phyloP scores from a whole-genome alignment of 306 rosid species.

The Urtica urens region DNA sequence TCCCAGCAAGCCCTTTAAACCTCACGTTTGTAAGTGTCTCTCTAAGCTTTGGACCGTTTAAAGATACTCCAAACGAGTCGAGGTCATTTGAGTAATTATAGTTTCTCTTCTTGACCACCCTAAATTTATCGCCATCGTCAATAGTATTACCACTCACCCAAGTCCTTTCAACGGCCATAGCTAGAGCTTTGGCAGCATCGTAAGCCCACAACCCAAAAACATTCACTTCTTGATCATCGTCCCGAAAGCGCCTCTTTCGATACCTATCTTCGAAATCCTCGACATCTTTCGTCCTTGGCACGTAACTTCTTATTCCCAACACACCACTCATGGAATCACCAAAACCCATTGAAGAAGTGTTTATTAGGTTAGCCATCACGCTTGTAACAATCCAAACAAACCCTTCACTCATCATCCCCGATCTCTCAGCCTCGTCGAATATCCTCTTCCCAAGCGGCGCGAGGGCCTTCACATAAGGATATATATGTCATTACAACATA shows the following conservation, averaged over 20 bases:
- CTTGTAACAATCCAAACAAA: conserved; percentile 39
- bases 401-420: conserved; percentile 30
- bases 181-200: conserved; percentile 27
- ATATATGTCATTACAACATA: too few species aligned
- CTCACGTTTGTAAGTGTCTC: conserved; percentile 16
- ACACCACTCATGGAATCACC: conserved; percentile 33
- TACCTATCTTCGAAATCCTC: conserved; percentile 17
- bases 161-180: conserved; percentile 18
- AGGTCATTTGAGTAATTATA: conserved; percentile 22
- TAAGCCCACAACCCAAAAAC: conserved; percentile 24
- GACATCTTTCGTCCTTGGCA: conserved; percentile 19
- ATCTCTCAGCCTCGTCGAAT: conserved; percentile 19
- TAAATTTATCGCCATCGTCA: not conserved
- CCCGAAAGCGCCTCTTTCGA: conserved; percentile 23
- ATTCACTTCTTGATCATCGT: conserved; percentile 15
- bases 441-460: conserved; percentile 7
- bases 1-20: conserved; percentile 21
- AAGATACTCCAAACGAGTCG: conserved; percentile 22
- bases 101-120: not conserved
- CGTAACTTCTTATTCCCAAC: conserved; percentile 30
- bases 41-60: conserved; percentile 24
- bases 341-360: conserved; percentile 9
- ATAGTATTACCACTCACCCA: not conserved
- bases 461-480: not conserved
- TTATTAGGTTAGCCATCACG: conserved; percentile 18